A percentile compares a stretch with the other conserved stretches of the same genome.
Conservation (phyloP, 495 filamentous ascomycete species). For the Aspergillus olivimuriae region DNA sequence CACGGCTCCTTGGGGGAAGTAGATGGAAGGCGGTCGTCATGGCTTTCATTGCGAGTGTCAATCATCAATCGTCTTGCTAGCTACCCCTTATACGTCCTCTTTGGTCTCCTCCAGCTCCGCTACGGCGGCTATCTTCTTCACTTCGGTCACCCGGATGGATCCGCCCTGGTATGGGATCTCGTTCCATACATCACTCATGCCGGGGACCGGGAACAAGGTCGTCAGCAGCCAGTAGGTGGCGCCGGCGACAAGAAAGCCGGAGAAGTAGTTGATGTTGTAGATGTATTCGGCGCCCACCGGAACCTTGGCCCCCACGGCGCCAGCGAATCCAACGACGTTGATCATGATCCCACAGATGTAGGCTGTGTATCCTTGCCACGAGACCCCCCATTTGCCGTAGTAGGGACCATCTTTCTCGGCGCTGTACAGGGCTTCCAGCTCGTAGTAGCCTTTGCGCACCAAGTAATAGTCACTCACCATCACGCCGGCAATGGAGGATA, state of each 20-base stretch:
- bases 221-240: conserved; percentile 63
- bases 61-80: too few species aligned
- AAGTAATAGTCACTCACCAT: conserved; percentile 88
- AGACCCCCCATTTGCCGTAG: conserved; percentile 65
- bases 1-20: too few species aligned
- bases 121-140: background rate
- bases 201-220: conserved; percentile 64
- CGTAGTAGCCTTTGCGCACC: conserved; percentile 76
- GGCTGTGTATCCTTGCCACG: conserved; percentile 76
- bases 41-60: too few species aligned
- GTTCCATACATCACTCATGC: conserved; percentile 68
- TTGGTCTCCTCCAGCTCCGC: background rate
- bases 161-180: conserved; percentile 45
- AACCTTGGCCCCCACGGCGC: conserved; percentile 67
- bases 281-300: conserved; percentile 79
- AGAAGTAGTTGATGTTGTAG: conserved; percentile 88
- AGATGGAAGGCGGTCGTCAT: too few species aligned
- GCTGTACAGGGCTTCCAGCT: conserved; percentile 74
- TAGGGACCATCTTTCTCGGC: conserved; percentile 61
- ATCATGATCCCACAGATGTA: conserved; percentile 83
- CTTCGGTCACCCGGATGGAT: background rate
- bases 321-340: conserved; percentile 90
- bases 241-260: conserved; percentile 66
- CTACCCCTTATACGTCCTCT: too few species aligned
- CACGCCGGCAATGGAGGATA: conserved; percentile 86